A percentile compares a stretch with the other conserved stretches of the same genome.
phyloP scores from a whole-genome alignment of 257 asterid genomes.

The Jacaranda mimosifolia region DNA sequence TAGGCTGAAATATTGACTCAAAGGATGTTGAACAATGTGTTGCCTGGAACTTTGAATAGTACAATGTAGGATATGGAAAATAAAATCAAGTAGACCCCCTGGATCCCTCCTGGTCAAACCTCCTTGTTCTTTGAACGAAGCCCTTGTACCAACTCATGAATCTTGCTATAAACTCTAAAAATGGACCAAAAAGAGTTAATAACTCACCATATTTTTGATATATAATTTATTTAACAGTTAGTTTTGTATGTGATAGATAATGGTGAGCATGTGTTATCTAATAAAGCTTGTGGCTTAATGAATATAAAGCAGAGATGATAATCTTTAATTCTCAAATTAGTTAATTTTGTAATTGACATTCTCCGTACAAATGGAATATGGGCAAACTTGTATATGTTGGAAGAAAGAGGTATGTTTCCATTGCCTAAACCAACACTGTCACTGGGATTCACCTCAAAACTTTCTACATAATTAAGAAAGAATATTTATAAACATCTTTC shows the following conservation, averaged over 20 bases:
- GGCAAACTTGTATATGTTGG: too few species aligned
- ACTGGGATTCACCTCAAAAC: too few species aligned
- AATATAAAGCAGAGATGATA: neutral
- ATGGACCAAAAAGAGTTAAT: neutral
- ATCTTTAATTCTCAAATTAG: too few species aligned
- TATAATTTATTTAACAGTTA: too few species aligned
- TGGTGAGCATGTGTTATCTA: neutral
- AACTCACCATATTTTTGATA: too few species aligned
- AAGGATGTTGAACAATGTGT: constrained; percentile 32
- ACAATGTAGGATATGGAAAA: constrained; percentile 23
- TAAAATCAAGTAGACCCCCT: constrained; percentile 9
- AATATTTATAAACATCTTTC: too few species aligned
- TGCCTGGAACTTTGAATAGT: constrained; percentile 30
- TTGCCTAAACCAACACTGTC: too few species aligned
- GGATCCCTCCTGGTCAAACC: constrained; percentile 15
- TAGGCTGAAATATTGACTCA: constrained; percentile 21
- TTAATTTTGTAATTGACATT: too few species aligned
- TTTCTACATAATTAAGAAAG: too few species aligned
- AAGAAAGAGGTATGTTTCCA: too few species aligned
- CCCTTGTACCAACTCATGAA: constrained; percentile 72
- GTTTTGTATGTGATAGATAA: too few species aligned
- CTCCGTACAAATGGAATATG: too few species aligned
- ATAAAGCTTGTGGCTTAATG: neutral
- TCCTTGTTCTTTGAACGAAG: constrained; percentile 42
- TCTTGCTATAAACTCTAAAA: constrained; percentile 70